Base-by-base conservation (phyloP, 2,329 filamentous ascomycete genomes). In the Bipolaris victoriae region DNA sequence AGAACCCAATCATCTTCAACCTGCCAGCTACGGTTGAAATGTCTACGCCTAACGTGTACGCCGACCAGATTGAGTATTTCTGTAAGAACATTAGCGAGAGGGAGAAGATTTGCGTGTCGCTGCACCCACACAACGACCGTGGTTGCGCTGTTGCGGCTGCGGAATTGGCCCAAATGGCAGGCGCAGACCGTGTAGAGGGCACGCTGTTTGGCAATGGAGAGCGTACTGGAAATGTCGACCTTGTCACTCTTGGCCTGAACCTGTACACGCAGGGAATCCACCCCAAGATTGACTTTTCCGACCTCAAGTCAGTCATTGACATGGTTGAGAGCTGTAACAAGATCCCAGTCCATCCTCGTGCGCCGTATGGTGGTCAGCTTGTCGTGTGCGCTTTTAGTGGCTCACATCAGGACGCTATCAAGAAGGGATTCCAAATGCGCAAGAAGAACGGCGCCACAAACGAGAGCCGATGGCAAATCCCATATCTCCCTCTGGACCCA, bases 21-120 rank as follows among this genome's bases (percentile, higher is more conserved):
- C 84, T 99, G 49, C 94, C 95, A 0, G 94, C 95, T 1, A 99
- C 95, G 0, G 94, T 98, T 35, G 95, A 99, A 80, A 88, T 97
- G 88, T 81, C 91, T 0, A 97, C 95, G 0, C 93, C 93, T 33
- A 99, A 99, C 75, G 86, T 97, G 46, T 99, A 95, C 75, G 95
- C 95, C 48, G 95, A 99, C 73, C 90, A 96, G 80, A 91, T 99
- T 61, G 95, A 99, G 76, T 96, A 91, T 80, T 99, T 99, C 78
- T 96, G 92, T 81, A 86, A 83, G 50, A 84, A 94, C 74, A 92
- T 98, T 72, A 84, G 84, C 0, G 90, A 97, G 77, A 84, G 93
- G 50, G 89, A 97, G 70, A 95, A 92, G 80, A 84, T 97, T 49
- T 91, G 88, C 69, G 90, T 98, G 13, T 96, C 91, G 60, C 84